These are phyloP conservation scores for Boletus reticulatus DNA, from an alignment of 768 basidiomycete species.

Conservation along the genomic window DNA sequence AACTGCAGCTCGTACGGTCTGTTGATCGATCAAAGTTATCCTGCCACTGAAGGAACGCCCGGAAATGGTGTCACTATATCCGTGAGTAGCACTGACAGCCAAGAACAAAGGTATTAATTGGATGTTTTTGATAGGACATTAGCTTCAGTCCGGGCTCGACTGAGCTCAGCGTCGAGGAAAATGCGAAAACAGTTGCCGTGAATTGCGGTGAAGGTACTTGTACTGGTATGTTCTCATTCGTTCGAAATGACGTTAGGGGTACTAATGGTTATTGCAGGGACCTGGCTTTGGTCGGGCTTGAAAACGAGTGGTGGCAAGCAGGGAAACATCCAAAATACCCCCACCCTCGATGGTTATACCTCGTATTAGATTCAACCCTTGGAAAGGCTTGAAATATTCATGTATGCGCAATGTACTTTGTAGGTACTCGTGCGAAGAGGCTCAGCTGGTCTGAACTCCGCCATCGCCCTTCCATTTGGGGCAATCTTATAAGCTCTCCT, in stretches of 20 bases:
- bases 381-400: not conserved
- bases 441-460: not conserved
- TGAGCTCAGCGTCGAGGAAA: slow-evolving; percentile 39
- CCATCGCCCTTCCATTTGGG: slow-evolving; percentile 5
- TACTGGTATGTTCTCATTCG: slow-evolving; percentile 34
- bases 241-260: not conserved
- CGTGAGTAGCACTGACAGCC: slow-evolving; percentile 34
- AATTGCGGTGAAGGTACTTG: slow-evolving; percentile 56
- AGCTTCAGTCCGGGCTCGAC: slow-evolving; percentile 45
- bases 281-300: slow-evolving; percentile 52
- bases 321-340: slow-evolving; percentile 34
- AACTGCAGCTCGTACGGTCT: slow-evolving; percentile 51
- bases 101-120: not conserved
- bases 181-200: slow-evolving; percentile 47
- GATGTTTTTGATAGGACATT: slow-evolving; percentile 37
- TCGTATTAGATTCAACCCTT: slow-evolving; percentile 9
- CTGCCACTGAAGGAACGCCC: slow-evolving; percentile 47
- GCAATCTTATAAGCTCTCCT: not conserved
- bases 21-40: slow-evolving; percentile 64
- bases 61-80: slow-evolving; percentile 57
- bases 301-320: slow-evolving; percentile 42
- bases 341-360: slow-evolving; percentile 33
- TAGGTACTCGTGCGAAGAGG: not conserved
- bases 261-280: slow-evolving; percentile 28
- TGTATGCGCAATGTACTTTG: not conserved